phyloP scores from a whole-genome alignment of 257 asterid species.

The Perilla frutescens region DNA sequence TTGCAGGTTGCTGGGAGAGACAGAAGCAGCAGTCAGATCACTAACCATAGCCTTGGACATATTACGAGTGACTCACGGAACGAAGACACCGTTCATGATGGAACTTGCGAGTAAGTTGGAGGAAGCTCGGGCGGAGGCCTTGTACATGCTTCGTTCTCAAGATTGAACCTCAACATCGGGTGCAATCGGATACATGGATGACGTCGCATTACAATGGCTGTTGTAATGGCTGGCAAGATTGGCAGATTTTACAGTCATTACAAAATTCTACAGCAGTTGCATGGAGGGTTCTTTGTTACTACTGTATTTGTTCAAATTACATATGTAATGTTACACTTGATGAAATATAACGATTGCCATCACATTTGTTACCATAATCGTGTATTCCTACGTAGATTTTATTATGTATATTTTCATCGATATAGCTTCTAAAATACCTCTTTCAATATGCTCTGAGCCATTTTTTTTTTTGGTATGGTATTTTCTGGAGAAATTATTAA shows the following conservation, averaged over 20 bases:
- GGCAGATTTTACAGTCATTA: too few relatives aligned
- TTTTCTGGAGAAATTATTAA: too few relatives aligned
- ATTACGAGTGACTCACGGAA: conserved; percentile 77
- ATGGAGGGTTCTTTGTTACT: neutral
- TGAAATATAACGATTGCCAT: too few relatives aligned
- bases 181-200: neutral
- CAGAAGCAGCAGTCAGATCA: conserved; percentile 69
- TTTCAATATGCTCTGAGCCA: too few relatives aligned
- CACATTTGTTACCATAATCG: too few relatives aligned
- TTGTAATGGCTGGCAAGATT: neutral
- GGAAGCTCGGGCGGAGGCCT: conserved; percentile 86
- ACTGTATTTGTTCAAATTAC: neutral
- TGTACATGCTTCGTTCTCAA: conserved; percentile 50
- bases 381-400: too few relatives aligned
- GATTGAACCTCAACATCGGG: conserved; percentile 1
- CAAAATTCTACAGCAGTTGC: too few relatives aligned
- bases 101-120: conserved; percentile 75
- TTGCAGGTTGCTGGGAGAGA: conserved; percentile 76
- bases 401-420: too few relatives aligned
- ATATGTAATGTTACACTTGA: too few relatives aligned
- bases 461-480: too few relatives aligned
- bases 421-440: too few relatives aligned
- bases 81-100: conserved; percentile 55
- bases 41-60: conserved; percentile 69
- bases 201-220: neutral